Evolutionary conservation across 257 asterid species (phyloP), one percentile per base, ranked within the genome.

Genomic region (Solanum bulbocastanum): DNA sequence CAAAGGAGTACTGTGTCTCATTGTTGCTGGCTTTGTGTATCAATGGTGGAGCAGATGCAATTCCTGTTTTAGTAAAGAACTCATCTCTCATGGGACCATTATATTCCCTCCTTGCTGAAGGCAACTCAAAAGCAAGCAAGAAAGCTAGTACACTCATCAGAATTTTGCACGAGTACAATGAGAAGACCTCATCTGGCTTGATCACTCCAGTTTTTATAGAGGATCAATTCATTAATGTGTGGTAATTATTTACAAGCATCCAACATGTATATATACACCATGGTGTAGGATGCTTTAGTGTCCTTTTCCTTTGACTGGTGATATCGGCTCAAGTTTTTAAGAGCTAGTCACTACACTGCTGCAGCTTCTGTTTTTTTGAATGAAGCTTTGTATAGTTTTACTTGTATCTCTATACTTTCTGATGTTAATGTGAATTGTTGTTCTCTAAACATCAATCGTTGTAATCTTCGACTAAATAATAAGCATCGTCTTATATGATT

Each of bases 101-200:
- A 33, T 96, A 95, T 86, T 93, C 98, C 16, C 87, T 93, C 62
- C 90, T 95, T 22, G 87, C 94, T 0, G 89, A 88, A 8, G 98
- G 99, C 35, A 89, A 93, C 39, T 10, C 93, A 3, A 90, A 94
- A 4, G 90, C 94, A 33, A 92, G 94, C 78, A 95, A 90, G 94
- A 96, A 94, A 88, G 98, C 98, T 5, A 85, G 93, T 75, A 87
- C 96, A 6, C 94, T 96, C 87, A 94, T 96, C 91, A 91, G 93
- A 88, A 93, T 96, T 37, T 86, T 96, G 1, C 98, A 93, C 36
- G 81, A 90, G 33, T 95, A 91, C 90, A 86, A 88, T 32, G 98
- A 94, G 83, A 92, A 91, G 92, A 88, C 85, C 20, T 79, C 94
- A 72, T 84, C 86, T 10, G 88, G 90, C 36, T 88, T 89, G 72